These are phyloP conservation scores for Aspergillus thermomutatus DNA, from an alignment of 2,329 filamentous ascomycete species.

Conservation along the genomic window DNA sequence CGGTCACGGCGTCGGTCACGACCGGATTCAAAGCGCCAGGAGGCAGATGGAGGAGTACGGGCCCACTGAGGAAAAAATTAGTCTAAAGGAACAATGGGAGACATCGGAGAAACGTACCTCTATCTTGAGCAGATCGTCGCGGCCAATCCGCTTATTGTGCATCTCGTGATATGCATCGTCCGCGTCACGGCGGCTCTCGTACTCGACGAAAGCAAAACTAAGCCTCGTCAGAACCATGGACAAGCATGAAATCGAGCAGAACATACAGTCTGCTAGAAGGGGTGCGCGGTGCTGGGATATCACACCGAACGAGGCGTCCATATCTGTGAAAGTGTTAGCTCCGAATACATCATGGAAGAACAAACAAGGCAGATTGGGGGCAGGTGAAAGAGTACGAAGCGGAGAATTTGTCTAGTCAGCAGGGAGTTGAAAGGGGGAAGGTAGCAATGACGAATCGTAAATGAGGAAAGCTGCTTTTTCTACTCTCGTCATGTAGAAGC, in stretches of 20 bases:
- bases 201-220: conserved; percentile 97
- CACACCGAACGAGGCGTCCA: conserved; percentile 94
- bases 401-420: conserved; percentile 4
- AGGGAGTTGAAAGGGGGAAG: background rate
- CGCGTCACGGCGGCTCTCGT: conserved; percentile 95
- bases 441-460: conserved; percentile 1
- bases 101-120: conserved; percentile 63
- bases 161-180: conserved; percentile 99
- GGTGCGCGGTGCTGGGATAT: conserved; percentile 93
- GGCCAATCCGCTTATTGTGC: conserved; percentile 98
- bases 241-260: conserved; percentile 1
- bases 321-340: conserved; percentile 64
- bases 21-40: conserved; percentile 96
- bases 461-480: conserved; percentile 13
- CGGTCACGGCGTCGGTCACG: conserved; percentile 66
- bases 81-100: conserved; percentile 1
- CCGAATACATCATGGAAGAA: conserved; percentile 10
- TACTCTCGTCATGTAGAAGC: background rate
- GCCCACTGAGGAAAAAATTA: conserved; percentile 70
- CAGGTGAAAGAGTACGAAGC: conserved; percentile 1
- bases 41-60: conserved; percentile 93
- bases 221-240: conserved; percentile 37
- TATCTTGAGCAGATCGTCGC: conserved; percentile 95
- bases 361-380: background rate
- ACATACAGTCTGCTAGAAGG: conserved; percentile 94